These are phyloP conservation scores for Lanmaoa pseudosensibilis DNA, from an alignment of 768 basidiomycete genomes.

Conservation along the genomic window DNA sequence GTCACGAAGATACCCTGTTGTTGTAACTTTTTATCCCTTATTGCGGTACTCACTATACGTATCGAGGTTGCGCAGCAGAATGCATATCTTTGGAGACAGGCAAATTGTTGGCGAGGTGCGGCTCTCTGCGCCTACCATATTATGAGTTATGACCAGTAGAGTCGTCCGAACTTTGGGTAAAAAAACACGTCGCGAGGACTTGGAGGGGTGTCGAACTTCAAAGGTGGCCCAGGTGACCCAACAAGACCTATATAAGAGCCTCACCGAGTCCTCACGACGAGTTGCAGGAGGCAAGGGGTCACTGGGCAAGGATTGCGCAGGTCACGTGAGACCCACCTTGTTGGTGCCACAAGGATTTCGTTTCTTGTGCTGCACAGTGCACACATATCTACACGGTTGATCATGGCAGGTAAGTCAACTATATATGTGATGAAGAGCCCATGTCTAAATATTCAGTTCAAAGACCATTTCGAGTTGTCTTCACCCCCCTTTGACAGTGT, in stretches of 20 bases:
- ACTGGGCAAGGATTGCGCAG: not conserved
- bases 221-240: not conserved
- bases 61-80: conserved; percentile 38
- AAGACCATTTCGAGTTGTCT: conserved; percentile 45
- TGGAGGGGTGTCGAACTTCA: not conserved
- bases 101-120: not conserved
- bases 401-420: conserved; percentile 18
- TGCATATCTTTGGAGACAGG: conserved; percentile 35
- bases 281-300: not conserved
- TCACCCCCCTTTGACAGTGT: conserved; percentile 86
- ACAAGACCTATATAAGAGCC: not conserved
- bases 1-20: conserved; percentile 39
- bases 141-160: not conserved
- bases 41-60: conserved; percentile 27
- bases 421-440: too few species aligned
- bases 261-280: conserved; percentile 7
- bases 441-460: not conserved
- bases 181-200: not conserved
- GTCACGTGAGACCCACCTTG: conserved; percentile 9
- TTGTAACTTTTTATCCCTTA: conserved; percentile 29
- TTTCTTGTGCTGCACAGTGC: too few species aligned
- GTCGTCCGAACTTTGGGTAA: not conserved
- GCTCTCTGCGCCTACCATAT: too few species aligned
- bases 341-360: not conserved
- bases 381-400: too few species aligned